phyloP scores from a whole-genome alignment of 1,284 basidiomycete genomes.

The Pyrrhoderma noxium region DNA sequence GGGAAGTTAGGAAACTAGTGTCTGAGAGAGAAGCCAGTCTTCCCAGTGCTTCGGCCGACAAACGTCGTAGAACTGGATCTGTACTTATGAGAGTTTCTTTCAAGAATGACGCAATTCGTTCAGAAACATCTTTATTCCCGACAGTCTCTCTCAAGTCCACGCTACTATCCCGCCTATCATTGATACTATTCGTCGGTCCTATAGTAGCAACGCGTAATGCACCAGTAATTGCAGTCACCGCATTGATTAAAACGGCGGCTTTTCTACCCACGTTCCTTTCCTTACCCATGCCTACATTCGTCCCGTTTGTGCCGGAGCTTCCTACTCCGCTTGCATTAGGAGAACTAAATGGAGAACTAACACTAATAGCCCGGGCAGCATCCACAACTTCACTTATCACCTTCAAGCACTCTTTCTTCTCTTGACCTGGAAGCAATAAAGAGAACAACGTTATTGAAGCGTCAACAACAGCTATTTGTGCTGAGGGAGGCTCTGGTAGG shows the following conservation, averaged over 20 bases:
- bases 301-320: too few relatives aligned
- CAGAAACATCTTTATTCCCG: neutral
- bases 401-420: constrained; percentile 25
- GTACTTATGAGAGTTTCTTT: constrained; percentile 80
- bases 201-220: constrained; percentile 59
- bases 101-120: neutral
- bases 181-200: neutral
- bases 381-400: constrained; percentile 38
- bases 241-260: constrained; percentile 81
- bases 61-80: constrained; percentile 69
- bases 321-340: too few relatives aligned
- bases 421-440: constrained; percentile 74
- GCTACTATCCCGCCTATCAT: neutral
- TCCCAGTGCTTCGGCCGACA: constrained; percentile 89
- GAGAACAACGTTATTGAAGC: constrained; percentile 85
- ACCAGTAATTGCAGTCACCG: constrained; percentile 73
- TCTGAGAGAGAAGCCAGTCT: constrained; percentile 81
- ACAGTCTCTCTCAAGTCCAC: neutral
- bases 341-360: too few relatives aligned
- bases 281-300: too few relatives aligned
- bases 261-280: constrained; percentile 89
- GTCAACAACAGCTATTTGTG: constrained; percentile 82
- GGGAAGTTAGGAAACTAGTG: constrained; percentile 77
- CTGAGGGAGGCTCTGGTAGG: constrained; percentile 61
- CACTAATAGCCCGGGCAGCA: too few relatives aligned